Evolutionary conservation across 306 rosid species (phyloP), one percentile per base, ranked within the genome.

Genomic region (Purshia tridentata): DNA sequence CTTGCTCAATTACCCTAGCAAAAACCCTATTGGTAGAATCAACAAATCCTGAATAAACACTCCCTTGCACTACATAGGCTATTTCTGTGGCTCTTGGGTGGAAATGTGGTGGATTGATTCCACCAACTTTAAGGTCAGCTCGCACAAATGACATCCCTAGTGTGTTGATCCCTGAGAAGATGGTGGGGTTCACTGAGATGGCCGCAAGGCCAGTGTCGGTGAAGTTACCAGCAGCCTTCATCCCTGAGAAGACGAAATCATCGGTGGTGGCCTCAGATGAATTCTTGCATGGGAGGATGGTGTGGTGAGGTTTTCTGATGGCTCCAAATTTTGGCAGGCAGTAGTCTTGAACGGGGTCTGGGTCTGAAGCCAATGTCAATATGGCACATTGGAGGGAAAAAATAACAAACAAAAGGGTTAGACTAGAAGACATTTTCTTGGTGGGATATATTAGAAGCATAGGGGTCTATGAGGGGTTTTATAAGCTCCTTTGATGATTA

Each of bases 61-160:
- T 81, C 22, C 99, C 99, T 42, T 79, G 40, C 35, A 94, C 67
- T 49, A 94, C 88, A 58, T 89, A 86, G 52, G 85, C 84, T 5
- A 94, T 81, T 57, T 94, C 97, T 0, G 97, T 90, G 18, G 96
- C 98, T 74, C 97, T 83, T 2, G 97, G 98, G 75, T 91, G 96
- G 69, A 89, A 91, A 76, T 94, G 98, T 37, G 97, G 98, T 46
- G 97, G 96, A 54, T 91, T 91, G 40, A 89, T 74, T 6, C 92
- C 97, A 0, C 96, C 96, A 2, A 60, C 80, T 73, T 83, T 86
- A 29, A 94, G 84, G 73, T 94, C 99, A 16, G 90, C 83, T 5
- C 96, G 70, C 4, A 77, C 86, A 44, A 94, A 91, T 0, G 98
- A 94, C 95, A 94, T 82, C 45, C 97, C 98, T 1, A 94, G 81